A percentile compares a stretch with the other conserved stretches of the same genome.
These are phyloP conservation scores for Diaporthe velutina DNA, from an alignment of 2,329 filamentous ascomycete species.

Conservation along the genomic window DNA sequence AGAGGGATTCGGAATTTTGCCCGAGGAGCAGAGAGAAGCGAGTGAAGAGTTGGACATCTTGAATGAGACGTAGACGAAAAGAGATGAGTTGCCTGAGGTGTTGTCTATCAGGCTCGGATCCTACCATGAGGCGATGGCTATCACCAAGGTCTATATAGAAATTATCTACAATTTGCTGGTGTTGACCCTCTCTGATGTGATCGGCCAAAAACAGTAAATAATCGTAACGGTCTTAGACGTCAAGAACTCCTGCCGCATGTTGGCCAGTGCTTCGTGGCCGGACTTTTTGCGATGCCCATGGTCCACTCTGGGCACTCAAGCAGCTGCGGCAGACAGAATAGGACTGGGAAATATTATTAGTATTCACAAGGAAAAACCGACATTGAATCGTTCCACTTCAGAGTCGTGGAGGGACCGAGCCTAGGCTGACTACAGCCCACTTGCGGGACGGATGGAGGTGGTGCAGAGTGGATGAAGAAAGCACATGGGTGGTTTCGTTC, in stretches of 20 bases:
- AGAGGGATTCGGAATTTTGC: not conserved
- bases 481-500: no score
- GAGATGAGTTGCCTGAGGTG: not conserved
- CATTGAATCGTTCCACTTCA: not conserved
- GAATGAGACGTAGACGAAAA: not conserved
- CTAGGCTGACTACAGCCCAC: no score
- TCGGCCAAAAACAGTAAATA: not conserved
- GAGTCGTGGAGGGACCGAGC: not conserved
- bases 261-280: not conserved
- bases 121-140: not conserved
- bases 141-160: not conserved
- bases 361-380: not conserved
- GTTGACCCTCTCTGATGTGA: not conserved
- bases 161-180: not conserved
- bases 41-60: constrained; percentile 5
- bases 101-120: not conserved
- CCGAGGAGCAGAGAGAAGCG: constrained; percentile 4
- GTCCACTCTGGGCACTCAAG: not conserved
- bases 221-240: not conserved
- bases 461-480: not conserved
- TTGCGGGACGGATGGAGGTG: no score
- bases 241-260: not conserved
- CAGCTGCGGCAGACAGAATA: no score
- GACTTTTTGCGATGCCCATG: not conserved
- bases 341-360: not conserved